phyloP scores from a whole-genome alignment of 352 stramenopile species.

The Pythium monospermum region DNA sequence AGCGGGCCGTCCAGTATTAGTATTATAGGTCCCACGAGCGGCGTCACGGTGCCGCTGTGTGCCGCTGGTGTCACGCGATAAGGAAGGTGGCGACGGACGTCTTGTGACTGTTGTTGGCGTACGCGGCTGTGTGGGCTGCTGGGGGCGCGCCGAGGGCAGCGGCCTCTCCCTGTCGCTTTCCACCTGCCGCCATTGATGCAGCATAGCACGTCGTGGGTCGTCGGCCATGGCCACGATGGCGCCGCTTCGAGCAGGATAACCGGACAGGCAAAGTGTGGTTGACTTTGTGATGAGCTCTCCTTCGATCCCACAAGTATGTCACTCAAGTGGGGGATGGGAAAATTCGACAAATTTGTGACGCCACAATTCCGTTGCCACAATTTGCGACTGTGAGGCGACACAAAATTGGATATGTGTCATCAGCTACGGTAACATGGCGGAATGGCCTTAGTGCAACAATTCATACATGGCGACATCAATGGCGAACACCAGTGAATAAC shows the following conservation, averaged over 20 bases:
- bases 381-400: no score
- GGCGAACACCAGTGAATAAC: no score
- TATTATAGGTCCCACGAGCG: neutral
- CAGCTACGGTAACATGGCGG: no score
- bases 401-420: neutral
- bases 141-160: no score
- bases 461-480: no score
- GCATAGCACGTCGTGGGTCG: constrained; percentile 3
- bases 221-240: constrained; percentile 8
- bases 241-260: neutral
- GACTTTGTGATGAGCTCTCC: neutral
- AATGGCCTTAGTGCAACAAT: no score
- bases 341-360: no score
- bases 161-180: no score
- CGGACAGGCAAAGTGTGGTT: neutral
- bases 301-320: neutral
- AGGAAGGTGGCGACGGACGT: neutral
- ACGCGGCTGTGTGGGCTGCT: no score
- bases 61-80: neutral
- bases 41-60: neutral
- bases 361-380: no score
- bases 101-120: no score
- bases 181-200: neutral
- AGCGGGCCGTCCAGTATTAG: neutral
- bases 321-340: neutral